Evolutionary conservation across 1,284 basidiomycete species (phyloP), one percentile per base, ranked within the genome.

Genomic region (Ganoderma sinense): DNA sequence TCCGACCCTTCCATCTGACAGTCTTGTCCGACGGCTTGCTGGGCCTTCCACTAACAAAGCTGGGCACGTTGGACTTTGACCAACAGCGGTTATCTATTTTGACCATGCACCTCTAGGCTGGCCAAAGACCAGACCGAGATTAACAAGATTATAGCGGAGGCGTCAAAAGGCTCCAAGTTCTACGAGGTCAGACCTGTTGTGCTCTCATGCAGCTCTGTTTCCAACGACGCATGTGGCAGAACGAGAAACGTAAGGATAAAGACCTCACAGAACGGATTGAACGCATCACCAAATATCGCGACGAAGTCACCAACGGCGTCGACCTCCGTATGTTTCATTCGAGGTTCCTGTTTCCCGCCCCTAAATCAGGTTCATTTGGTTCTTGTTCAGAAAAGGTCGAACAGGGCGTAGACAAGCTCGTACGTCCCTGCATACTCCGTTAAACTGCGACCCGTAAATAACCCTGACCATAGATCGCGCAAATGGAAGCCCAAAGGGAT

Each of bases 161-260:
- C 87, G 20, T 94, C 93, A 1, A 94, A 93, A 75, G 94, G 94
- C 2, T 94, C 93, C 48, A 93, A 93, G 78, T 95, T 93, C 79
- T 95, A 94, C 77, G 91, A 95, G 82, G 93, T 88, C 76, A 74
- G 83, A 36, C n/a, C 8, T 23, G n/a, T 43, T 29, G 2, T 39
- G 20, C 7, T 4, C 31, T 14, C 18, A 6, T n/a, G 1, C 23
- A 45, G 31, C 45, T n/a, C 55, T 29, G n/a, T 62, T n/a, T 29
- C 43, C 31, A 20, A 29, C 59, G 4, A 20, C n/a, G 6, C 11
- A 26, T 26, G 13, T n/a, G 63, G 36, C 71, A 95, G 89, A 94
- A 95, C 75, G 94, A 96, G 83, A 94, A 93, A 79, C 86, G 88
- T 75, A 95, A 92, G 78, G 94, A 96, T 79, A 92, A 90, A 71